Evolutionary conservation across 2,329 filamentous ascomycete species (phyloP), one percentile per base, ranked within the genome.

Genomic region (Metarhizium album): DNA sequence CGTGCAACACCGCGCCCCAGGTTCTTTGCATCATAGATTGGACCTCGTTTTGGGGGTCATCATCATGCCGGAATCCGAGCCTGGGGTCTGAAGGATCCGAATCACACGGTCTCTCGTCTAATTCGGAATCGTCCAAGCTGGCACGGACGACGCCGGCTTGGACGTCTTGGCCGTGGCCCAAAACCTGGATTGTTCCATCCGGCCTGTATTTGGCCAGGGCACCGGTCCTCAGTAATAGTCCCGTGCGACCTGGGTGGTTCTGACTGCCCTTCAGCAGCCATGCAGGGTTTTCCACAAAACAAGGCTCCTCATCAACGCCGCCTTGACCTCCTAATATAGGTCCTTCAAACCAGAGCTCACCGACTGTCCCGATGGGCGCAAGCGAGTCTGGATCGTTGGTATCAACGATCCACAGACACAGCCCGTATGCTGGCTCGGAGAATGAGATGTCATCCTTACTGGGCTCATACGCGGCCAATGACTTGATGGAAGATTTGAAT

Each of bases 261-360:
- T 13, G 11, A n/a, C 11, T 27, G 16, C 42, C 42, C 4, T 31
- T 27, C 4, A 45, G 4, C 11, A 45, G 42, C 42, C 42, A 45
- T 3, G 23, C 6, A 14, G 42, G 42, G 42, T 45, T 31, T 27
- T 45, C 27, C 14, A 45, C n/a, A n/a, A 45, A 29, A 8, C 4
- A 45, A 7, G 8, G 4, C 20, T 45, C 42, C 18, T 27, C 16
- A 31, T 22, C 27, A n/a, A 16, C 20, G 16, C 23, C n/a, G 2
- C 11, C 14, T n/a, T n/a, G 22, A 29, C 22, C 38, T 7, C 22
- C 38, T 7, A 37, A 22, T 38, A 42, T 27, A 8, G 48, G 48
- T 8, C 51, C 47, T 40, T 52, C 51, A 24, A 49, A 24, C 42
- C 47, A 46, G 20, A 49, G 37, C 22, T 46, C 37, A 42, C 51